Evolutionary conservation across 2,329 filamentous ascomycete genomes (phyloP), one percentile per base, ranked within the genome.

Genomic region (Trichoderma sp.): DNA sequence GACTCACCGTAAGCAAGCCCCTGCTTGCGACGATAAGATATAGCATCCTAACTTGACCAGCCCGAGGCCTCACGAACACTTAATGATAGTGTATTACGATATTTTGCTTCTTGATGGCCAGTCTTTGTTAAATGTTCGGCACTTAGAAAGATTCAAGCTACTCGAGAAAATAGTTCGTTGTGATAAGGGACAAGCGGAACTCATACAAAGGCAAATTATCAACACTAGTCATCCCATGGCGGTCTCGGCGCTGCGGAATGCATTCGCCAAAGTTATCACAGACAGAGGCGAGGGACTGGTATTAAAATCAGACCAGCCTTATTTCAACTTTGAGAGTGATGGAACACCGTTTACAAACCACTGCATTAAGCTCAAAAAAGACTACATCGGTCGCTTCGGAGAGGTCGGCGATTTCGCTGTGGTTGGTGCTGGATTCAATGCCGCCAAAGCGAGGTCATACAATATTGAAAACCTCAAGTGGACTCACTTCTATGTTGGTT

Each of bases 301-400:
- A 0, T 80, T 97, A 64, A 97, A 97, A 80, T 89, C 92, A 0
- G 90, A 94, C 72, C 89, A 92, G 28, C 90, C 94, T 0, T 97
- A 97, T 78, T 93, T 97, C 74, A 84, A 88, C 70, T 88, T 86
- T 74, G 78, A 73, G 34, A 76, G 77, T 58, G 76, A 74, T 60
- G 76, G 76, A 56, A 75, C 81, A 76, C 74, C 84, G 34, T 83
- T 83, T 72, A 78, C 80, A 3, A 83, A 83, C 15, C 85, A 83
- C 71, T 92, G 90, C 78, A 93, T 97, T 77, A 97, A 97, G 81
- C 81, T 97, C 56, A 97, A 97, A 80, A 94, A 94, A 77, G 93
- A 96, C 77, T 97, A 97, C 76, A 82, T 97, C 47, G 85, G 87
- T 30, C 89, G 89, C 3, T 89, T 95, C 78, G 93, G 94, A 1